A percentile compares a stretch with the other conserved stretches of the same genome.
Conservation (phyloP, 345 rosid genomes). For the Dovyalis caffra region DNA sequence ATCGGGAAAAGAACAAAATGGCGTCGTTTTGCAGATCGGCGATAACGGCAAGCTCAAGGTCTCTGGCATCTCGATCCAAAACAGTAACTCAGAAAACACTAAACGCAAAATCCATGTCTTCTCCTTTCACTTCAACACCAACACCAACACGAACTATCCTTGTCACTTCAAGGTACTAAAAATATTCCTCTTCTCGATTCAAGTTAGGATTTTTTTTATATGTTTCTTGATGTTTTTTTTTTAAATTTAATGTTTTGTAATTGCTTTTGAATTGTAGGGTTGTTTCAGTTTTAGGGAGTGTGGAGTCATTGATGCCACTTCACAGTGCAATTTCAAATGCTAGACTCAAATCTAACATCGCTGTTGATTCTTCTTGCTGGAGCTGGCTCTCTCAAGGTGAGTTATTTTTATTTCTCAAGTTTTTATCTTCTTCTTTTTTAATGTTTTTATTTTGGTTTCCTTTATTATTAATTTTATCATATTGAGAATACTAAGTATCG, state of each 20-base stretch:
- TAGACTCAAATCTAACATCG: slow-evolving; percentile 72
- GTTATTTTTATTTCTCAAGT: not conserved
- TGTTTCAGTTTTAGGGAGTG: slow-evolving; percentile 56
- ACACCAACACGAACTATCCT: slow-evolving; percentile 37
- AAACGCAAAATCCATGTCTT: slow-evolving; percentile 16
- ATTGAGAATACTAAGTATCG: not conserved
- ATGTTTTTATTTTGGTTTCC: not conserved
- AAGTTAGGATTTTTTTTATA: not conserved
- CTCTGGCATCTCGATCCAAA: slow-evolving; percentile 36
- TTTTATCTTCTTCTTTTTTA: not conserved
- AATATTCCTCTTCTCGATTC: not conserved
- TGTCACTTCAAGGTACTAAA: slow-evolving; percentile 51
- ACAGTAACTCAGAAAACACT: slow-evolving; percentile 26
- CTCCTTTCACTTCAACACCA: slow-evolving; percentile 37
- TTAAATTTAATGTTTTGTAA: not conserved
- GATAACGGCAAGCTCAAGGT: slow-evolving; percentile 34
- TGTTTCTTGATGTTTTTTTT: too few species aligned
- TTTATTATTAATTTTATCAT: not conserved
- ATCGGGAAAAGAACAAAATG: slow-evolving; percentile 25
- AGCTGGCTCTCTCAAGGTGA: slow-evolving; percentile 87
- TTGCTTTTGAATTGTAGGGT: slow-evolving; percentile 36
- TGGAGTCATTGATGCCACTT: slow-evolving; percentile 77
- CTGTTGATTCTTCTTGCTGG: slow-evolving; percentile 86
- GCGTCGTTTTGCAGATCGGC: slow-evolving; percentile 45
- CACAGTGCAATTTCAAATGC: slow-evolving; percentile 85